These are phyloP conservation scores for Plasmodium fragile DNA, from an alignment of 169 alveolate genomes.

Conservation along the genomic window DNA sequence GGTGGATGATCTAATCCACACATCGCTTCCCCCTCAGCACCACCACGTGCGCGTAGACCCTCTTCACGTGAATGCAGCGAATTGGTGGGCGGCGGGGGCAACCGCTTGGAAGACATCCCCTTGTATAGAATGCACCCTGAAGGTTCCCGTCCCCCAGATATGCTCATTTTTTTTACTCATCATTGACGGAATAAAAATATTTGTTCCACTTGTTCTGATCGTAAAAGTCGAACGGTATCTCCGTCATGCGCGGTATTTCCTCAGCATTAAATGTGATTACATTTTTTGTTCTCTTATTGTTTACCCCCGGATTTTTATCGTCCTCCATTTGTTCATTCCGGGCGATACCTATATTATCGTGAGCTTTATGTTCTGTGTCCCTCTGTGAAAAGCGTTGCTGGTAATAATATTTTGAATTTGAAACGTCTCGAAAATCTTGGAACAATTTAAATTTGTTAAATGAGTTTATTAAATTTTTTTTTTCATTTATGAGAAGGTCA, in stretches of 20 bases:
- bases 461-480: conserved; percentile 55
- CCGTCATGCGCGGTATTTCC: conserved; percentile 20
- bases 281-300: conserved; percentile 28
- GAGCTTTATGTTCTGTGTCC: conserved; percentile 11
- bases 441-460: conserved; percentile 38
- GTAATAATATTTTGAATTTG: conserved; percentile 74
- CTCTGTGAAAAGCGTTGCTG: conserved; percentile 29
- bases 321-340: conserved; percentile 13
- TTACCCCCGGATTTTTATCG: neutral
- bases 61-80: neutral
- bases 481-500: conserved; percentile 20
- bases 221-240: conserved; percentile 33
- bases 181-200: neutral
- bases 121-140: neutral
- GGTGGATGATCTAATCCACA: neutral
- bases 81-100: too few species aligned
- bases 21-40: neutral
- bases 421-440: conserved; percentile 64
- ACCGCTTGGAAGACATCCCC: neutral
- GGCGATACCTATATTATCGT: neutral
- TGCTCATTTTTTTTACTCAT: neutral
- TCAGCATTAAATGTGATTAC: conserved; percentile 23
- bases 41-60: neutral
- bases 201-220: conserved; percentile 64
- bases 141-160: neutral